Evolutionary conservation across 2,329 filamentous ascomycete genomes (phyloP), one percentile per base, ranked within the genome.

Genomic region (Colletotrichum lini): DNA sequence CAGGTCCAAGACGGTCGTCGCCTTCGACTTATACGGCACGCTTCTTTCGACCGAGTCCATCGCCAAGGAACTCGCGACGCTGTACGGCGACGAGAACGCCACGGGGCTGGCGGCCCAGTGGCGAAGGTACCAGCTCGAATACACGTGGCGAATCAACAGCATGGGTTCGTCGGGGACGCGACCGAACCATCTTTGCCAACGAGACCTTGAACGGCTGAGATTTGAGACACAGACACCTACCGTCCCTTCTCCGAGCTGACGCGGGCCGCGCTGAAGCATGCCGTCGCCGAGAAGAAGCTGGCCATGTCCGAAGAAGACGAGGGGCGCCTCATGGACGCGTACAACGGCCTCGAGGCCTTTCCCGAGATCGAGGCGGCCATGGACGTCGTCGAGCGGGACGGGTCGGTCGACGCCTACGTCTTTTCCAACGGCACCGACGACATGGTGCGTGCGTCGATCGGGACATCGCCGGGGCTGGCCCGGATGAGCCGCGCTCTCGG

Each of bases 1-100:
- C 6, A 58, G 44, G 72, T 56, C 73, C 76, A 82, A 80, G 54
- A 82, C 78, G 18, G 81, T 91, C 57, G 84, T 95, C 65, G 92
- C 91, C 1, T 94, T 95, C 73, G 93, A 95, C 76, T 84, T 93
- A 2, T 95, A 94, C 79, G 93, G 92, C 65, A 95, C 92, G 2
- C 81, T 95, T 12, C 84, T 95, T 7, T 93, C 91, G 12, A 94
- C 92, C 2, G 88, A 90, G 53, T 93, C 90, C 40, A 93, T 94
- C 73, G 86, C 87, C 8, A 81, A 85, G 45, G 84, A 90, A 70
- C 82, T 95, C 15, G 85, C 86, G 18, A 80, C 82, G 42, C 80
- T 90, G 67, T 90, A 90, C 75, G 90, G 88, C 8, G 78, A 87
- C 40, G 88, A 90, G 6, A 86, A 87, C 74, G 89, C 90, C 3